Percentiles rank a stretch among this genome's conserved stretches.
Conservation (phyloP, 2,329 filamentous ascomycete genomes). For the Chrysoporthe austroafricana region DNA sequence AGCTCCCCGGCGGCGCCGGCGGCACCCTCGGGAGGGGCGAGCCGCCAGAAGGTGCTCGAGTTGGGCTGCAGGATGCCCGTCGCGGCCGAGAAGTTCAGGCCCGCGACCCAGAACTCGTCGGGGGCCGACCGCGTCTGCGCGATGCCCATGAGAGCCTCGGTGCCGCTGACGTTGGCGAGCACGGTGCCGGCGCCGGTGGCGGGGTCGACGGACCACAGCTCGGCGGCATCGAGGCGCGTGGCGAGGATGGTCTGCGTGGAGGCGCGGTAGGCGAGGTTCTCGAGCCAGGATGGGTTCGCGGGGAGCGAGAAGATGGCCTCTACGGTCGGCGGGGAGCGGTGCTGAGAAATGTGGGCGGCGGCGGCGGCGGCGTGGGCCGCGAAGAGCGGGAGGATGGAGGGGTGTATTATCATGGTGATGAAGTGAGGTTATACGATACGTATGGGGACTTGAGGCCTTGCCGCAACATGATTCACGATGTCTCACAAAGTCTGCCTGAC, state of each 20-base stretch:
- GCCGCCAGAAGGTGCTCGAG: conserved; percentile 5
- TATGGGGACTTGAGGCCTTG: neutral
- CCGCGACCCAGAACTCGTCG: conserved; percentile 7
- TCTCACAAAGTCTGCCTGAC: too few relatives aligned
- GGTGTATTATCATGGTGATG: neutral
- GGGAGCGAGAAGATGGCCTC: conserved; percentile 17
- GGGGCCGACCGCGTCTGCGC: neutral
- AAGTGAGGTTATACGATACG: neutral
- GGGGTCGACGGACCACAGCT: conserved; percentile 15
- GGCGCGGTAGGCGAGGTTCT: conserved; percentile 16
- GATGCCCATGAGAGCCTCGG: conserved; percentile 11
- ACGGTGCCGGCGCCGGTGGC: neutral
- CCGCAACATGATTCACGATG: neutral
- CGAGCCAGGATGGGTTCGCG: conserved; percentile 5
- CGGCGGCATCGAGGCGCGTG: conserved; percentile 14
- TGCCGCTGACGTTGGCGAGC: conserved; percentile 2
- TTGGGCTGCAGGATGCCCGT: conserved; percentile 11
- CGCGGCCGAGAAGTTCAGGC: conserved; percentile 9
- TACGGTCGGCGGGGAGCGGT: conserved; percentile 14
- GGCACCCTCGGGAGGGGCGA: neutral
- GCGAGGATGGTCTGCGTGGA: conserved; percentile 9
- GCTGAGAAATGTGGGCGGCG: neutral
- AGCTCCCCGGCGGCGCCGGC: neutral
- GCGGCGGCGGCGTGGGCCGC: neutral
- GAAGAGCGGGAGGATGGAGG: neutral